Evolutionary conservation across 2,329 filamentous ascomycete species (phyloP).

Genomic region (Fusarium sp.): DNA sequence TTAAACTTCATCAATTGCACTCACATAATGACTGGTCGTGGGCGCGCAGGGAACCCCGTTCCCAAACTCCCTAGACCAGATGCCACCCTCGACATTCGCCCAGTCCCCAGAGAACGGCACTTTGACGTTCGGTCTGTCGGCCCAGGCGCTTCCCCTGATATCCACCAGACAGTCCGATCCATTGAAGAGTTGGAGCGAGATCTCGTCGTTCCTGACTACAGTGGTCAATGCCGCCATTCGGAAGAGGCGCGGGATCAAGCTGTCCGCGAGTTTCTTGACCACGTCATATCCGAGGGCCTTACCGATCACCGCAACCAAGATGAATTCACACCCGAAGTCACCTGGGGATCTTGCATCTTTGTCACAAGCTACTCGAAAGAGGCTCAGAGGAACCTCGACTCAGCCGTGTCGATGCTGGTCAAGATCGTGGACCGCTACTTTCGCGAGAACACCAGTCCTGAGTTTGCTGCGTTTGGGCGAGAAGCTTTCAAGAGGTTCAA

Average conservation of each 20-base stretch:
- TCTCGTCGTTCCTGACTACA: neutral
- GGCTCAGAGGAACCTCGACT: neutral
- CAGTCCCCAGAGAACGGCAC: neutral
- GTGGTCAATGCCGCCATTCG: neutral
- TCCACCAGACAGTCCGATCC: neutral
- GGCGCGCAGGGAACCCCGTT: neutral
- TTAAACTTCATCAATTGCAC: neutral
- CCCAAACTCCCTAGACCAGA: neutral
- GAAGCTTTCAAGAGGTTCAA: conserved; percentile 17
- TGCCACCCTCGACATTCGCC: neutral
- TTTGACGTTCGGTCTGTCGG: neutral
- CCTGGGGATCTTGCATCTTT: neutral
- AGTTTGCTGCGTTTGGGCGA: neutral
- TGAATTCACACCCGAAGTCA: neutral
- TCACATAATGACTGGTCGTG: neutral
- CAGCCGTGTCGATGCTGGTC: neutral
- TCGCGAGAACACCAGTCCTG: neutral
- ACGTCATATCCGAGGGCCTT: neutral
- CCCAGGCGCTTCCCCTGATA: neutral
- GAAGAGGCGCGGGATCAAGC: neutral
- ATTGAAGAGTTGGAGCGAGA: neutral
- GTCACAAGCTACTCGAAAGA: neutral
- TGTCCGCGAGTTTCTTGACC: neutral
- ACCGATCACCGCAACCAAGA: neutral
- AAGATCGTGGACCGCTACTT: conserved; percentile 13